A percentile compares a stretch with the other conserved stretches of the same genome.
Evolutionary conservation across 495 filamentous ascomycete genomes (phyloP).

Genomic region (Xylaria flabelliformis): DNA sequence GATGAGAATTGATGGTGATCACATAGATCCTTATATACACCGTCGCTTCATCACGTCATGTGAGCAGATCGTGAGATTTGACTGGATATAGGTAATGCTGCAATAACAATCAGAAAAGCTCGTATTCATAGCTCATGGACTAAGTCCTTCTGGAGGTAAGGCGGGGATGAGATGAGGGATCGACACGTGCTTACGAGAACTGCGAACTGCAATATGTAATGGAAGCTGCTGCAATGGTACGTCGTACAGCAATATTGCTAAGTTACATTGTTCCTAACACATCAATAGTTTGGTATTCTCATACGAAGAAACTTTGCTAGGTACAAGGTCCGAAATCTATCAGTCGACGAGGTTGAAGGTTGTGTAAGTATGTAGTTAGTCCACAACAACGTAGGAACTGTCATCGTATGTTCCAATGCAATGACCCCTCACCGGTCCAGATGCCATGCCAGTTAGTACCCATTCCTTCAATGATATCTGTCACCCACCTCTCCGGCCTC

Average conservation of each 20-base stretch:
- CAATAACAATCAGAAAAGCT: conserved; percentile 11
- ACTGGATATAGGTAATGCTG: conserved; percentile 8
- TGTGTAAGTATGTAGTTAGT: neutral
- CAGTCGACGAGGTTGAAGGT: neutral
- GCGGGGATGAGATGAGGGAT: conserved; percentile 15
- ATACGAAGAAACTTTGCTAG: neutral
- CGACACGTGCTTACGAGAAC: neutral
- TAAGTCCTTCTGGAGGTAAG: conserved; percentile 3
- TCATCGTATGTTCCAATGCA: conserved; percentile 1
- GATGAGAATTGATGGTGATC: neutral
- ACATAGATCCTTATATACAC: conserved; percentile 5
- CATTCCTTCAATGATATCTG: neutral
- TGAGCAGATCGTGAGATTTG: neutral
- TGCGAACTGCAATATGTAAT: neutral
- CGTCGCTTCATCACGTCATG: neutral
- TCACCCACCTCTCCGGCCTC: neutral
- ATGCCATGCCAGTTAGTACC: conserved; percentile 3
- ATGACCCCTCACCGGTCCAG: neutral
- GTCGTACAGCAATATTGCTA: neutral
- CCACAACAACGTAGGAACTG: neutral
- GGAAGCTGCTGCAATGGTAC: conserved; percentile 13
- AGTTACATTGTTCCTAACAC: neutral
- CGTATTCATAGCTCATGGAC: neutral
- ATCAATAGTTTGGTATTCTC: neutral
- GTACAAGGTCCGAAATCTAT: neutral